Base-by-base conservation (phyloP, 2,329 filamentous ascomycete genomes). In the Pseudogymnoascus pannorum region DNA sequence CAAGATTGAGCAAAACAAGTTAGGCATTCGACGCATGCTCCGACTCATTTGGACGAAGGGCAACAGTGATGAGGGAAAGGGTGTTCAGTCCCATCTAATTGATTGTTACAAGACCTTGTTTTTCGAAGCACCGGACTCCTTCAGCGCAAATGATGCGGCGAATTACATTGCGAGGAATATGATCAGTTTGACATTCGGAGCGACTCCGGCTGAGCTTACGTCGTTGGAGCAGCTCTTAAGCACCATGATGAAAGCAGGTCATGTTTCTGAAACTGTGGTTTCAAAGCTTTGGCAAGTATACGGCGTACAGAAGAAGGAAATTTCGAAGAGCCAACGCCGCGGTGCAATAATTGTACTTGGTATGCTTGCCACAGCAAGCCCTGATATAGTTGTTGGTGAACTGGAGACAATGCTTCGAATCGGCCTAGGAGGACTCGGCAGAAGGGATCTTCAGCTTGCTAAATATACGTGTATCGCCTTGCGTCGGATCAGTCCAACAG, bases 31-130 rank as follows among this genome's bases (percentile, higher is more conserved):
- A 63, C 88, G 92, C 62, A 99, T 99, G 94, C 81, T 99, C 65
- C 87, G 93, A 60, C 81, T 99, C 18, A 99, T 99, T 73, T 99
- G 94, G 94, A 99, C 94, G 66, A 99, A 99, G 76, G 93, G 94
- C 68, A 99, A 97, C 76, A 97, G 92, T 69, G 94, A 99, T 70
- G 95, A 99, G 79, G 94, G 95, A 69, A 99, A 97, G 76, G 94
- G 94, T 61, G 92, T 99, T 2, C 95, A 99, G 72, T 90, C 89
- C 2, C 94, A 99, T 74, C 81, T 99, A 29, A 96, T 99, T 66
- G 94, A 99, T 68, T 96, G 91, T 74, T 99, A 99, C 78, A 94
- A 89, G 72, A 87, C 91, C 18, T 83, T 99, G 0, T 99, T 97
- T 76, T 99, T 99, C 69, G 91, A 96, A 71, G 92, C 95, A 0